Conservation (phyloP, 495 filamentous ascomycete species). For the Talaromyces adpressus region DNA sequence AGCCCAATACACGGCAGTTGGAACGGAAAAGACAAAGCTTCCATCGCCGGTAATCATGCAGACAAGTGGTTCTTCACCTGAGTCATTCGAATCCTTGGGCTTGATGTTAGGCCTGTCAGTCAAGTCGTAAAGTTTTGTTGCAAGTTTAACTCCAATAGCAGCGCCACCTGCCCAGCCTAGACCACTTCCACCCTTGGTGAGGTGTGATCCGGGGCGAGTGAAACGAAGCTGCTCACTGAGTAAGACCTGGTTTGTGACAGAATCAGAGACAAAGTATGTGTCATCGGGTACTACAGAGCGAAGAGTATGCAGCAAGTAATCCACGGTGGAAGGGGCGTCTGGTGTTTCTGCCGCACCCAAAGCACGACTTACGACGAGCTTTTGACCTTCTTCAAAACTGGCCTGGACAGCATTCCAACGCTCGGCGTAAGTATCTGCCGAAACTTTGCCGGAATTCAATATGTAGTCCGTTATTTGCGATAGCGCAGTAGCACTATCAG, state of each 20-base stretch:
- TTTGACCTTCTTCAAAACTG: constrained; percentile 8
- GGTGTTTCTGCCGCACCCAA: constrained; percentile 10
- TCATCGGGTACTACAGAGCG: constrained; percentile 11
- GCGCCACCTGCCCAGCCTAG: constrained; percentile 25
- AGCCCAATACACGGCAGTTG: constrained; percentile 22
- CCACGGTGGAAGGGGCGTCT: constrained; percentile 11
- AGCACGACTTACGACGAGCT: constrained; percentile 12
- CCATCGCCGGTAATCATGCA: constrained; percentile 24
- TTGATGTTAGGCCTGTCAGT: constrained; percentile 11
- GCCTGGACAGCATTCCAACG: constrained; percentile 9
- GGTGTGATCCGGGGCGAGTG: constrained; percentile 14
- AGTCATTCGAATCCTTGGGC: background rate
- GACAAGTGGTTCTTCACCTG: constrained; percentile 13
- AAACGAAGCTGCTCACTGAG: constrained; percentile 17
- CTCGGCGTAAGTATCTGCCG: background rate
- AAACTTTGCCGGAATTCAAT: constrained; percentile 1
- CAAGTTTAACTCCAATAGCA: constrained; percentile 22
- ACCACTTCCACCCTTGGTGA: constrained; percentile 22
- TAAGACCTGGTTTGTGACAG: constrained; percentile 20
- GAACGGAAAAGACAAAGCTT: constrained; percentile 21
- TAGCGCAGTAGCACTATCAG: constrained; percentile 13
- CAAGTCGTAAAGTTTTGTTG: constrained; percentile 13
- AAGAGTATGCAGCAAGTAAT: constrained; percentile 14
- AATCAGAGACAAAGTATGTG: constrained; percentile 17
- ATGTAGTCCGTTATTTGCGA: constrained; percentile 14